Evolutionary conservation across 2,329 filamentous ascomycete genomes (phyloP).

Genomic region (Didymella keratinophila): DNA sequence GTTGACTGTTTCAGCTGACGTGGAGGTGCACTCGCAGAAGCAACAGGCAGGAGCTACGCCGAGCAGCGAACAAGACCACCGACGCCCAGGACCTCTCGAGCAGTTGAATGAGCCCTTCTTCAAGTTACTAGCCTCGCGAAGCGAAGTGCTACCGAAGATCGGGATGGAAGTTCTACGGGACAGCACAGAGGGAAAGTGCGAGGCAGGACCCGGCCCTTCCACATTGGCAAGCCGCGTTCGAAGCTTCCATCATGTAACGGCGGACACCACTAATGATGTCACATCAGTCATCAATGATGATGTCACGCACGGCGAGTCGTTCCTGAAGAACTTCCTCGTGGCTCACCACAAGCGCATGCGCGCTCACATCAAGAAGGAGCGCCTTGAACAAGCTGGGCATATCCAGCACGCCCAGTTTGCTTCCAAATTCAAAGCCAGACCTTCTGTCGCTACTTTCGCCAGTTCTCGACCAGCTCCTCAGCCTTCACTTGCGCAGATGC

Average conservation of each 20-base stretch:
- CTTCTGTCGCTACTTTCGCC: not conserved
- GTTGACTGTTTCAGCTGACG: not conserved
- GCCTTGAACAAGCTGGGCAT: not conserved
- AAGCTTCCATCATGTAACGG: not conserved
- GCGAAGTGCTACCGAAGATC: too few species aligned
- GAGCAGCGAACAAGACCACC: not conserved
- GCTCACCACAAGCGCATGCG: not conserved
- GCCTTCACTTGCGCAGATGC: not conserved
- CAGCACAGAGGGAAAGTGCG: not conserved
- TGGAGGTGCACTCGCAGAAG: not conserved
- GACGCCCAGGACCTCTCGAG: too few species aligned
- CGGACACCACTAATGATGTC: not conserved
- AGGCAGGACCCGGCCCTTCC: not conserved
- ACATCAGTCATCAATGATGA: not conserved
- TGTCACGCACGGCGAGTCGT: not conserved
- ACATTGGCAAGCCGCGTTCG: not conserved
- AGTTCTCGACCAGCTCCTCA: not conserved
- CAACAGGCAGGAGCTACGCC: not conserved
- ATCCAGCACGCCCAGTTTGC: not conserved
- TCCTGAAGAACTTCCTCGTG: not conserved
- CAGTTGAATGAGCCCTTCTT: too few species aligned
- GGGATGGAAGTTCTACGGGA: not conserved
- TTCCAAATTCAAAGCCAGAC: not conserved
- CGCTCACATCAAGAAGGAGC: not conserved
- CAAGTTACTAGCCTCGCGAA: not conserved